Evolutionary conservation across 192 early-diverging fungal genomes (phyloP).

Genomic region (Helicostylum pulchrum): DNA sequence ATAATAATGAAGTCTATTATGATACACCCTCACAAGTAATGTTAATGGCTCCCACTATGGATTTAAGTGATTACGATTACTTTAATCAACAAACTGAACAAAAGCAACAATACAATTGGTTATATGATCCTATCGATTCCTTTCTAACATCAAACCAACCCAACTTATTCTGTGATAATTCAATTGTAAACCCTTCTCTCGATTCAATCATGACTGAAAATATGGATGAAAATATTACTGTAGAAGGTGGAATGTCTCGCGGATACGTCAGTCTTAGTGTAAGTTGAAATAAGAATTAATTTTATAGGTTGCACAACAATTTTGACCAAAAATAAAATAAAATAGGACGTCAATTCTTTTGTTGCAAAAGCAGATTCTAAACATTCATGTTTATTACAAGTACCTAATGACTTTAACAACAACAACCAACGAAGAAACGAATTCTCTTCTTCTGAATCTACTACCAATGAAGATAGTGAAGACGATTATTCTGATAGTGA

Average conservation of each 20-base stretch:
- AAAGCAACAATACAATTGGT: constrained; percentile 21
- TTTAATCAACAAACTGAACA: constrained; percentile 1
- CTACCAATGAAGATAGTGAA: constrained; percentile 5
- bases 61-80: constrained; percentile 3
- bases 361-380: constrained; percentile 35
- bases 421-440: not conserved
- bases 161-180: constrained; percentile 10
- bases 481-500: constrained; percentile 16
- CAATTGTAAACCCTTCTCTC: not conserved
- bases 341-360: constrained; percentile 37
- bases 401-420: not conserved
- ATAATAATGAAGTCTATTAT: too few species aligned
- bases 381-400: constrained; percentile 8
- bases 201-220: constrained; percentile 13
- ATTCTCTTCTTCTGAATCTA: constrained; percentile 9
- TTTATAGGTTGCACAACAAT: too few species aligned
- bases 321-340: constrained; percentile 2
- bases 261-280: constrained; percentile 29
- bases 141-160: constrained; percentile 9
- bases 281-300: constrained; percentile 7
- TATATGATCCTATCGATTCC: constrained; percentile 21
- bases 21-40: too few species aligned
- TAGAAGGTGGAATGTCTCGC: constrained; percentile 21
- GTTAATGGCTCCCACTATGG: too few species aligned
- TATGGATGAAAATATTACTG: constrained; percentile 9